phyloP scores from a whole-genome alignment of 345 rosid genomes.

The Acer campestre region DNA sequence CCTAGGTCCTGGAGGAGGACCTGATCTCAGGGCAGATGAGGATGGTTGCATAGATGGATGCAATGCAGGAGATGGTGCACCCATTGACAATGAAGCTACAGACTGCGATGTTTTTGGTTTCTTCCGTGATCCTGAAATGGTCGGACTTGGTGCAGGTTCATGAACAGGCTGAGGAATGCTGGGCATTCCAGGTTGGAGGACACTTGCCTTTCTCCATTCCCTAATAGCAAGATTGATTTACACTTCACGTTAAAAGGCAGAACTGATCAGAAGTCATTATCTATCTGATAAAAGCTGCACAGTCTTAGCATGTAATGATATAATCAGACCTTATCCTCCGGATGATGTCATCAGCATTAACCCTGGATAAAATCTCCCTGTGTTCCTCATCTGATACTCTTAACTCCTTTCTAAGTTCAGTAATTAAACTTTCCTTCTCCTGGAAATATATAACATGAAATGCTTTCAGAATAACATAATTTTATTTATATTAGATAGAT shows the following conservation, averaged over 20 bases:
- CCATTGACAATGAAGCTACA: constrained; percentile 72
- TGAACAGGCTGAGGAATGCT: constrained; percentile 63
- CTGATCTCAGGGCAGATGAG: constrained; percentile 71
- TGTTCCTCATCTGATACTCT: constrained; percentile 98
- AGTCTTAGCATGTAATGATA: constrained; percentile 19
- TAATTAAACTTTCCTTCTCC: constrained; percentile 95
- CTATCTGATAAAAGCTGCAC: constrained; percentile 16
- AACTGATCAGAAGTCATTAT: constrained; percentile 23
- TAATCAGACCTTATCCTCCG: constrained; percentile 75
- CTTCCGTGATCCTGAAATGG: constrained; percentile 86
- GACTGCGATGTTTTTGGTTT: constrained; percentile 83
- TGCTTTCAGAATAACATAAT: constrained; percentile 7
- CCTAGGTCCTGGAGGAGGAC: constrained; percentile 66
- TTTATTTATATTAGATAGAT: background rate
- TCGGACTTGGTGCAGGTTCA: constrained; percentile 75
- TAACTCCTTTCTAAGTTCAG: constrained; percentile 94
- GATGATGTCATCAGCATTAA: constrained; percentile 84
- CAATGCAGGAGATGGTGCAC: constrained; percentile 75
- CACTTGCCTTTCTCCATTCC: constrained; percentile 91
- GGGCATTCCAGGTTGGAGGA: constrained; percentile 62
- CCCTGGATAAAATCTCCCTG: constrained; percentile 78
- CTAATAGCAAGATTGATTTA: constrained; percentile 44
- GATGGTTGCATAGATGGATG: constrained; percentile 85
- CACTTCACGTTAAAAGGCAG: constrained; percentile 25
- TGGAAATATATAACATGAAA: constrained; percentile 33